Percentiles rank a stretch among this genome's conserved stretches.
Conservation (phyloP, 2,329 filamentous ascomycete species). For the Hypoxylon sp. region DNA sequence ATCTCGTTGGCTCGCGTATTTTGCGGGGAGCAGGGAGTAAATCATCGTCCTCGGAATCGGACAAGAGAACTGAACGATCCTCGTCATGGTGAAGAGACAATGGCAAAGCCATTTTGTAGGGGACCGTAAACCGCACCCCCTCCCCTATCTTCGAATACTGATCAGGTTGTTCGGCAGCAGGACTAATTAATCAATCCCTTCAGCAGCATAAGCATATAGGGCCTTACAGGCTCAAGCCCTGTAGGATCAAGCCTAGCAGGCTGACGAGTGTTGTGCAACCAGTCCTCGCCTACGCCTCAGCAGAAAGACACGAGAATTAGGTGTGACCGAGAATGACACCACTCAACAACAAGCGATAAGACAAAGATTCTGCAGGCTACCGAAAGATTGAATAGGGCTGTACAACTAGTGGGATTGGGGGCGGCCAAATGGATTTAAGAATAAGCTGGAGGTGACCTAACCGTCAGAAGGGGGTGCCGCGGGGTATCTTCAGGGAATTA, state of each 20-base stretch:
- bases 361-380: slow-evolving; percentile 46
- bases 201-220: slow-evolving; percentile 20
- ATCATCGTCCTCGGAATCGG: slow-evolving; percentile 53
- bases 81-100: slow-evolving; percentile 52
- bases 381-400: slow-evolving; percentile 44
- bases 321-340: slow-evolving; percentile 31
- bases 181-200: slow-evolving; percentile 26
- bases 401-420: slow-evolving; percentile 42
- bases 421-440: slow-evolving; percentile 34
- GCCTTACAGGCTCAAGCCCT: slow-evolving; percentile 24
- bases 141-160: slow-evolving; percentile 32
- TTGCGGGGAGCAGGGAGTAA: slow-evolving; percentile 44
- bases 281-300: slow-evolving; percentile 18
- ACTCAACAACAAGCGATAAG: slow-evolving; percentile 38
- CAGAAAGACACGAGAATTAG: slow-evolving; percentile 19
- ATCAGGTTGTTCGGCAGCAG: slow-evolving; percentile 27
- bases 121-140: slow-evolving; percentile 33
- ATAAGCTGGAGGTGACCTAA: slow-evolving; percentile 15
- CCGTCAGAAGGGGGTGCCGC: slow-evolving; percentile 24
- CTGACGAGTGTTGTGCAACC: slow-evolving; percentile 39
- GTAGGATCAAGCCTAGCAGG: slow-evolving; percentile 20
- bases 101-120: slow-evolving; percentile 51
- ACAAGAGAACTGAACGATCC: slow-evolving; percentile 52
- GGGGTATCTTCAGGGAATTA: slow-evolving; percentile 28
- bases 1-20: slow-evolving; percentile 36